phyloP scores from a whole-genome alignment of 2,329 filamentous ascomycete species.

The Sporothrix inflata region DNA sequence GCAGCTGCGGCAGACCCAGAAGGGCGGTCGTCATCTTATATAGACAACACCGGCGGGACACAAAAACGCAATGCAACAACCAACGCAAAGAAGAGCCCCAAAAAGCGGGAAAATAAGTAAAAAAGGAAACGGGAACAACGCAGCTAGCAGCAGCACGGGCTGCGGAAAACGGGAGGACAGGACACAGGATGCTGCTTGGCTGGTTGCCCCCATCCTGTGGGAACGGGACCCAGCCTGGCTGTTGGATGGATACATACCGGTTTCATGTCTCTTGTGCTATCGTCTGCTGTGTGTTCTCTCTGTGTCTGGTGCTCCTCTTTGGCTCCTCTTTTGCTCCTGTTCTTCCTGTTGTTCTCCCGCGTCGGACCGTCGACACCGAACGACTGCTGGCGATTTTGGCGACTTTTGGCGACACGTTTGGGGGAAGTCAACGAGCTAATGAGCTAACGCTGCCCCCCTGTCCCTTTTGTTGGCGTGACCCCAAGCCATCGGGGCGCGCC shows the following conservation, averaged over 20 bases:
- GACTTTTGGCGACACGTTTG: background rate
- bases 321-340: background rate
- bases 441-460: background rate
- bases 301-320: background rate
- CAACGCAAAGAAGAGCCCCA: background rate
- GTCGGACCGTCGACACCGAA: constrained; percentile 59
- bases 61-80: background rate
- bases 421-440: constrained; percentile 6
- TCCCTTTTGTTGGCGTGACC: constrained; percentile 4
- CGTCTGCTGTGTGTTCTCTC: background rate
- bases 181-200: constrained; percentile 6
- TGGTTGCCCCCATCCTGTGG: constrained; percentile 21
- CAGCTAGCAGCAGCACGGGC: constrained; percentile 9
- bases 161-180: constrained; percentile 2
- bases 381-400: background rate
- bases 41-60: constrained; percentile 19
- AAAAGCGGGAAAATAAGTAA: background rate
- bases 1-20: background rate
- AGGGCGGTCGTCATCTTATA: constrained; percentile 31
- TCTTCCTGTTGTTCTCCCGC: constrained; percentile 40
- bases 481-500: constrained; percentile 17
- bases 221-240: constrained; percentile 12
- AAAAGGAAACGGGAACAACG: constrained; percentile 3
- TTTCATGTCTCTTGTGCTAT: constrained; percentile 9
- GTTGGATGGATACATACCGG: constrained; percentile 20